Evolutionary conservation across 305 asterid species (phyloP).

Genomic region (Withania somnifera): DNA sequence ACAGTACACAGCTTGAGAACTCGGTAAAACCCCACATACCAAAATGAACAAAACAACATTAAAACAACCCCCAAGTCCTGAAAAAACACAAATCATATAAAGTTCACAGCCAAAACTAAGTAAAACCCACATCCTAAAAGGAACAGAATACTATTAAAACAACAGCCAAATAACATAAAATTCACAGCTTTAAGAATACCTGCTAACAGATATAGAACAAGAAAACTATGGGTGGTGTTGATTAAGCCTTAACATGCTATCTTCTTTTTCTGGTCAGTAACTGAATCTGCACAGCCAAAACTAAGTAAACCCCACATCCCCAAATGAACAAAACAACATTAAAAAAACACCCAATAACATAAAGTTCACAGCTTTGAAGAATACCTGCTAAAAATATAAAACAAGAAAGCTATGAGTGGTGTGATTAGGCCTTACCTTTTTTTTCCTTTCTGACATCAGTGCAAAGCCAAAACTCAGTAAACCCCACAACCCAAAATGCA

Average conservation of each 20-base stretch:
- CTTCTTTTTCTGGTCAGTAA: slow-evolving; percentile 2
- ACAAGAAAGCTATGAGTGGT: too few species aligned
- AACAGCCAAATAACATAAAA: background rate
- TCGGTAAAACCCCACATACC: background rate
- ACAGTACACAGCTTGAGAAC: background rate
- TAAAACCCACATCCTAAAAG: background rate
- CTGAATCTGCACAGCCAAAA: background rate
- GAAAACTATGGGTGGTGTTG: background rate
- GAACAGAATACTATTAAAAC: background rate
- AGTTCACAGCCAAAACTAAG: background rate
- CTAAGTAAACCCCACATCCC: too few species aligned
- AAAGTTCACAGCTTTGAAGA: too few species aligned
- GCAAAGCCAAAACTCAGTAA: too few species aligned
- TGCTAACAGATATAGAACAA: background rate
- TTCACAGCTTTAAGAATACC: background rate
- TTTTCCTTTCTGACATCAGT: too few species aligned
- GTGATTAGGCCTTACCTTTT: too few species aligned
- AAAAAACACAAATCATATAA: background rate
- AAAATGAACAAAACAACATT: background rate
- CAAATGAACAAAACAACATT: too few species aligned
- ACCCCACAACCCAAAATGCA: too few species aligned
- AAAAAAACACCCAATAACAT: too few species aligned
- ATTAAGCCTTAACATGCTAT: background rate
- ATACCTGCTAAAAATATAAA: too few species aligned
- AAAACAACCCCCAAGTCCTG: background rate